phyloP scores from a whole-genome alignment of 148 eudicot species.

The Limonium bicolor region DNA sequence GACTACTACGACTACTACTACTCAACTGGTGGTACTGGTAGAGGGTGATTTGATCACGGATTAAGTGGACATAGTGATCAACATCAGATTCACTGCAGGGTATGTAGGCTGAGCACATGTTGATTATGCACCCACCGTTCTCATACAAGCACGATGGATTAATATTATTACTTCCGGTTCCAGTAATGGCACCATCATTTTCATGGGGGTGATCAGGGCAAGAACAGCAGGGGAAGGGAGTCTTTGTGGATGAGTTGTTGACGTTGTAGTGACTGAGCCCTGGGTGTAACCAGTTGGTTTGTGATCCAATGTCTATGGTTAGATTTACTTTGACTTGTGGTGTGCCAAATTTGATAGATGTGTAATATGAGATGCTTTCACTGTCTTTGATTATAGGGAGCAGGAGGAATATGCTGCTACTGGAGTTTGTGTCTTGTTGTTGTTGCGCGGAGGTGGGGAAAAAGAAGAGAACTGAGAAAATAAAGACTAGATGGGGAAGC shows the following conservation, averaged over 20 bases:
- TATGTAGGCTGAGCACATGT: slow-evolving; percentile 1
- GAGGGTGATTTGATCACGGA: background rate
- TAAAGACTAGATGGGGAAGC: no score
- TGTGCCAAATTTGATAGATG: slow-evolving; percentile 16
- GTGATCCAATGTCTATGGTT: slow-evolving; percentile 7
- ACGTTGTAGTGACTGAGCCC: slow-evolving; percentile 4
- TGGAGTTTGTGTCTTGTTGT: no score
- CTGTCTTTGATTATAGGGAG: slow-evolving; percentile 23
- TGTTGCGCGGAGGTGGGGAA: no score
- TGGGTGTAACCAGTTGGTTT: slow-evolving; percentile 14
- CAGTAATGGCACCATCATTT: slow-evolving; percentile 3
- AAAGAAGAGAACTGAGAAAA: no score
- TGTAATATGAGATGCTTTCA: slow-evolving; percentile 12
- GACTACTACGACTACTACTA: background rate
- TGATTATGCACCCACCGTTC: no score
- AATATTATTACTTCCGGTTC: slow-evolving; percentile 6
- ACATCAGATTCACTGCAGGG: background rate
- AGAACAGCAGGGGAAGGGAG: background rate
- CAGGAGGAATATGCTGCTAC: no score
- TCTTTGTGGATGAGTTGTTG: slow-evolving; percentile 6
- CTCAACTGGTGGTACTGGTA: slow-evolving; percentile 1
- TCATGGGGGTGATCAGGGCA: background rate
- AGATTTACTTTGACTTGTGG: slow-evolving; percentile 9
- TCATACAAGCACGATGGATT: no score
- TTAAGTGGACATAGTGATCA: background rate